phyloP scores from a whole-genome alignment of 805 yeast species.

The Dipodascus albidus region DNA sequence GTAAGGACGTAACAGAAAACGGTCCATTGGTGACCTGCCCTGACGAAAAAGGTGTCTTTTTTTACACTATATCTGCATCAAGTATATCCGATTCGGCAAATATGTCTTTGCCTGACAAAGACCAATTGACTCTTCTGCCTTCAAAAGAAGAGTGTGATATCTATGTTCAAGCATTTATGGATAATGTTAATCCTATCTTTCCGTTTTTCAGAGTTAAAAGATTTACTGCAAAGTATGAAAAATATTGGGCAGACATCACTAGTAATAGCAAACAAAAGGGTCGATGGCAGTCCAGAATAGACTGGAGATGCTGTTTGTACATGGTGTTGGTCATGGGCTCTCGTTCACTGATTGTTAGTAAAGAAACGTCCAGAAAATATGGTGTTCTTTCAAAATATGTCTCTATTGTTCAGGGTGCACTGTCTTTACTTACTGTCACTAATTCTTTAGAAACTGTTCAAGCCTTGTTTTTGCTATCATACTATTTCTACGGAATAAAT shows the following conservation, averaged over 20 bases:
- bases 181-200: background rate
- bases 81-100: background rate
- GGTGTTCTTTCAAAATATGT: background rate
- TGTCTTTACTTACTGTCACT: background rate
- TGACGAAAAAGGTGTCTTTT: background rate
- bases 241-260: background rate
- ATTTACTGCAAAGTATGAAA: background rate
- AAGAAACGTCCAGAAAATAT: background rate
- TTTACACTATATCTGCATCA: background rate
- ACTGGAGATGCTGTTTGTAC: background rate
- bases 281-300: background rate
- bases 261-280: background rate
- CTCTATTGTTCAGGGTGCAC: background rate
- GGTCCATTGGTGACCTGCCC: background rate
- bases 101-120: background rate
- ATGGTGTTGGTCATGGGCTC: background rate
- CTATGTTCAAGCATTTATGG: background rate
- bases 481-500: slow-evolving; percentile 2
- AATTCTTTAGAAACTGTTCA: slow-evolving; percentile 5
- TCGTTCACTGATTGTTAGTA: background rate
- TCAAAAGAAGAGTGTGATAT: background rate
- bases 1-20: background rate
- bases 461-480: slow-evolving; percentile 5
- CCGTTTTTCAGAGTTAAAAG: background rate
- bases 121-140: background rate